Conservation (phyloP, 257 asterid species). For the Solanum megistacrolobum region DNA sequence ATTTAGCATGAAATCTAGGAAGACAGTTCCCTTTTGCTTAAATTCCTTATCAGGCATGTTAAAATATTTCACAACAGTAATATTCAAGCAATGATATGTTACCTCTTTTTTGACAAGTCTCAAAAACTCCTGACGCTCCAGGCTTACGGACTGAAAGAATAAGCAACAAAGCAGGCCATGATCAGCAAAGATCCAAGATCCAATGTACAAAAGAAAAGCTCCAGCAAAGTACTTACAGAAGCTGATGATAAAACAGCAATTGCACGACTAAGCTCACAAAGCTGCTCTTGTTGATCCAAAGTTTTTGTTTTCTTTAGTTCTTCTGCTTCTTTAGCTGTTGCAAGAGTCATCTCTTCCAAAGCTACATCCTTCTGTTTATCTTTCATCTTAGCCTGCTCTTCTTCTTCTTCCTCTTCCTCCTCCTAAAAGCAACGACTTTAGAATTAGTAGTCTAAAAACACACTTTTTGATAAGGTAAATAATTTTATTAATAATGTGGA, state of each 20-base stretch:
- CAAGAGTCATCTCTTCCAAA: constrained; percentile 73
- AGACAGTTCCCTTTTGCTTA: neutral
- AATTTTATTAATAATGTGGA: neutral
- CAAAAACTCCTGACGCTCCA: constrained; percentile 96
- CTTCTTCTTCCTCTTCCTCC: constrained; percentile 92
- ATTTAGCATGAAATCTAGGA: neutral
- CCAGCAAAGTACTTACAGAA: constrained; percentile 44
- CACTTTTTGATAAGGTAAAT: neutral
- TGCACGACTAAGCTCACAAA: constrained; percentile 88
- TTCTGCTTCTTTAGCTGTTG: constrained; percentile 63
- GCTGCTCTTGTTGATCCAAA: constrained; percentile 85
- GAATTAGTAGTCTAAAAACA: constrained; percentile 1
- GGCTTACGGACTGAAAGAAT: constrained; percentile 81
- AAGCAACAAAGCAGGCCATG: constrained; percentile 13
- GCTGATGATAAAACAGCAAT: constrained; percentile 89
- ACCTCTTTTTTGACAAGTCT: constrained; percentile 96
- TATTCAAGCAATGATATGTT: constrained; percentile 3
- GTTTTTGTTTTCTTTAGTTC: constrained; percentile 40
- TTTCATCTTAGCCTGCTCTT: constrained; percentile 63
- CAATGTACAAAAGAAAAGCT: neutral
- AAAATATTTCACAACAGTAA: neutral
- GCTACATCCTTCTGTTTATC: constrained; percentile 82
- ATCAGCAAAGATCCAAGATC: neutral
- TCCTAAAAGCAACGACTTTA: constrained; percentile 43
- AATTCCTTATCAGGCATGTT: neutral